Conservation (phyloP, 2,329 filamentous ascomycete species). For the Metarhizium anisopliae region DNA sequence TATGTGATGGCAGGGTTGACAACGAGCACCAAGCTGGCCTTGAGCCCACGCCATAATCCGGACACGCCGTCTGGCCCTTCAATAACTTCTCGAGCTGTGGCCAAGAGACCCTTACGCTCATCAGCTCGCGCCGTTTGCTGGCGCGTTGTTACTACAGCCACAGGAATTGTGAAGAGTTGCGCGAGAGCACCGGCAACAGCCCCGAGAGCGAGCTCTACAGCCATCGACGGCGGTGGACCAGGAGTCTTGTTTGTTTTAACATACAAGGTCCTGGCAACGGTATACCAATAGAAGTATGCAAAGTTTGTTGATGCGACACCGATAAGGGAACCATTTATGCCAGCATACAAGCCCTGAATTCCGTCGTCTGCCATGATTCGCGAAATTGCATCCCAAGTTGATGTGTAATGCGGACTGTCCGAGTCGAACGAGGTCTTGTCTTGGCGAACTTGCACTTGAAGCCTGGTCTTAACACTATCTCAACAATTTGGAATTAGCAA, state of each 20-base stretch:
- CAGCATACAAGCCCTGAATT: conserved; percentile 73
- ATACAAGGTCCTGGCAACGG: conserved; percentile 75
- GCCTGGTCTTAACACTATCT: conserved; percentile 79
- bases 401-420: conserved; percentile 65
- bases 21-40: conserved; percentile 90
- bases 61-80: conserved; percentile 81
- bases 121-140: conserved; percentile 86
- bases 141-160: conserved; percentile 88
- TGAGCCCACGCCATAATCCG: conserved; percentile 89
- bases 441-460: conserved; percentile 86
- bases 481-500: background rate
- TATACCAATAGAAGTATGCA: conserved; percentile 99
- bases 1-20: conserved; percentile 98
- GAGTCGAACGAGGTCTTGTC: conserved; percentile 29
- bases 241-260: conserved; percentile 45
- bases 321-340: conserved; percentile 76
- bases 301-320: conserved; percentile 98
- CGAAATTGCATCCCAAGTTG: conserved; percentile 77
- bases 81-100: conserved; percentile 82
- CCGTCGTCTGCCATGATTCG: conserved; percentile 81
- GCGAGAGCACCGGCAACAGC: conserved; percentile 84
- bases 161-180: conserved; percentile 92
- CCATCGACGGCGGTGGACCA: conserved; percentile 57
- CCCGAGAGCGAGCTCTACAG: conserved; percentile 74
- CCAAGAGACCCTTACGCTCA: conserved; percentile 78